Percentiles rank a stretch among this genome's conserved stretches.
phyloP scores from a whole-genome alignment of 192 early-diverging fungal species.

The Backusella circina region DNA sequence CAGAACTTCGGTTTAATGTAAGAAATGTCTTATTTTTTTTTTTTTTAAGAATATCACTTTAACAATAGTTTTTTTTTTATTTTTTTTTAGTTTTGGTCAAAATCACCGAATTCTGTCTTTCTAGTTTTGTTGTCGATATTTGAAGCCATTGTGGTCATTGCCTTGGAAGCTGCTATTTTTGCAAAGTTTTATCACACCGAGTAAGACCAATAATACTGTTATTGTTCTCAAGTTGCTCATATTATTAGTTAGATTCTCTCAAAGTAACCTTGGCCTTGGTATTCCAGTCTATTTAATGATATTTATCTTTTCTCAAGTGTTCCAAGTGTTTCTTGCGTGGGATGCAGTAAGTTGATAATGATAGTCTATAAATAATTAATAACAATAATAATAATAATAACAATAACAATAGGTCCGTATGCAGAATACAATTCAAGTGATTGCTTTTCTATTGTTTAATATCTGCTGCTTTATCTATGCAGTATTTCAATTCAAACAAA shows the following conservation, averaged over 20 bases:
- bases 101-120: slow-evolving; percentile 24
- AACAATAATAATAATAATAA: background rate
- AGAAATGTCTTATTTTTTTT: background rate
- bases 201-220: background rate
- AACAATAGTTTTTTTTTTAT: background rate
- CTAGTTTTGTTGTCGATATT: slow-evolving; percentile 37
- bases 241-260: background rate
- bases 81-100: slow-evolving; percentile 20
- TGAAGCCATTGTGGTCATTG: slow-evolving; percentile 53
- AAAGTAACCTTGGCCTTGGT: slow-evolving; percentile 26
- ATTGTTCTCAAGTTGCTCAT: too few species aligned
- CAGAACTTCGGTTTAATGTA: slow-evolving; percentile 9
- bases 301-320: slow-evolving; percentile 68
- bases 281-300: slow-evolving; percentile 74
- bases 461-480: slow-evolving; percentile 60
- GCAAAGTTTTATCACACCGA: slow-evolving; percentile 42
- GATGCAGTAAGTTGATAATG: slow-evolving; percentile 69
- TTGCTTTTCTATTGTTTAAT: slow-evolving; percentile 66
- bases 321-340: slow-evolving; percentile 58
- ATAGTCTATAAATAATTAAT: background rate
- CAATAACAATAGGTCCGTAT: slow-evolving; percentile 46
- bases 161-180: slow-evolving; percentile 49
- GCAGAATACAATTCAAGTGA: slow-evolving; percentile 72
- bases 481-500: slow-evolving; percentile 64
- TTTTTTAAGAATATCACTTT: background rate